Conservation (phyloP, 345 rosid species). For the Kernera saxatilis region DNA sequence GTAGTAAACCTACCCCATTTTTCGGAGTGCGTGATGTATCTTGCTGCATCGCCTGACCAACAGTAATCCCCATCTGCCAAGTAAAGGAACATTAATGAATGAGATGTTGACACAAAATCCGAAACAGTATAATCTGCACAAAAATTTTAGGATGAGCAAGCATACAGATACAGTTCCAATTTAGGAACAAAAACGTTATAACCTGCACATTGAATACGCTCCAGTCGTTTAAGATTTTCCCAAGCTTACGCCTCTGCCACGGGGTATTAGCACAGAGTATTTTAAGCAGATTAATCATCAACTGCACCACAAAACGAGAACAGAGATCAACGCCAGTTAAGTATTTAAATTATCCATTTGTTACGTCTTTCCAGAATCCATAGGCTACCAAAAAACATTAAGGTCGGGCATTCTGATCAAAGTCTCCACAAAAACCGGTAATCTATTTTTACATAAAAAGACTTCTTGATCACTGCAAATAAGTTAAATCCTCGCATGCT, state of each 20-base stretch:
- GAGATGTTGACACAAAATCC: slow-evolving; percentile 12
- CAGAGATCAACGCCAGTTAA: slow-evolving; percentile 21
- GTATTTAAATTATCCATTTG: background rate
- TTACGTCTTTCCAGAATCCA: background rate
- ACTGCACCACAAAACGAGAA: slow-evolving; percentile 51
- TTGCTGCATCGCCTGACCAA: slow-evolving; percentile 59
- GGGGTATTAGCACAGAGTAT: slow-evolving; percentile 92
- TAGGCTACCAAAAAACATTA: background rate
- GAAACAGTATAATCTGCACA: background rate
- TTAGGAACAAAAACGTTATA: slow-evolving; percentile 3
- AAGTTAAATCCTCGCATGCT: background rate
- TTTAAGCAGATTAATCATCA: slow-evolving; percentile 82
- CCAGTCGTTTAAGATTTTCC: slow-evolving; percentile 96
- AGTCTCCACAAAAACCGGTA: background rate
- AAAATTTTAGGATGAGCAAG: background rate
- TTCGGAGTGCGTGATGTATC: slow-evolving; percentile 39
- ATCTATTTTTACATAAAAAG: background rate
- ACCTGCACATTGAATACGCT: slow-evolving; percentile 81
- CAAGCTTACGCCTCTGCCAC: slow-evolving; percentile 99
- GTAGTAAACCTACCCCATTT: slow-evolving; percentile 53
- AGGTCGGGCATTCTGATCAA: background rate
- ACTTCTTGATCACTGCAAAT: background rate
- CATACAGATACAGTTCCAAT: background rate
- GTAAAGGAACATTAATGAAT: background rate
- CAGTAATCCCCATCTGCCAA: slow-evolving; percentile 72